Evolutionary conservation across 73 alveolate species (phyloP), one percentile per base, ranked within the genome.

Genomic region (Tetrahymena borealis): DNA sequence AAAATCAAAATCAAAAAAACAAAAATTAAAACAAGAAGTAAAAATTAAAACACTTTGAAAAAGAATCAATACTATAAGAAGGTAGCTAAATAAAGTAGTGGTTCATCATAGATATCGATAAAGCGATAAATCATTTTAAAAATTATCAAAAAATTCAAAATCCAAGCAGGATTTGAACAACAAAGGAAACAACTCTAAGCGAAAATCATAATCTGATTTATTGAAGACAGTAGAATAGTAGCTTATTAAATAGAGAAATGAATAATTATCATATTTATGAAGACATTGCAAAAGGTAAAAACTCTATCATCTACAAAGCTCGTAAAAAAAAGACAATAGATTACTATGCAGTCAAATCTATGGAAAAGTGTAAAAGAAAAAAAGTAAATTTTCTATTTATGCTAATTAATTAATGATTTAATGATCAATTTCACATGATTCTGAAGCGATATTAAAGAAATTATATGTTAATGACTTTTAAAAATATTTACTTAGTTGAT

Each of bases 301-400:
- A 97, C 94, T 97, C 99, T 7, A 97, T 96, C 38, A 99, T 98
- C 41, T 98, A 97, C 96, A 98, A 98, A 97, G 99, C 99, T 32
- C 94, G 99, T 60, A 97, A 97, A 98, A 97, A 97, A 97, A 96
- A 96, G 96, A 98, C 98, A 24, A 98, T 98, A 91, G 98, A 96
- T 78, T 98, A 97, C 85, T 98, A 96, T 41, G 99, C 99, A 38
- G 99, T 98, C 39, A 98, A 98, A 85, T 96, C 99, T 78, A 96
- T 96, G 40, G 99, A 98, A 91, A 98, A 98, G 95, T 78, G 96
- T 91, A 94, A 98, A 28, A 43, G 99, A 78, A 96, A 96, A 77
- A 97, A 97, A 93, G 85, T 60, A 60, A 60, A 24, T 60, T 60
- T 60, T n/a, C n/a, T n/a, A n/a, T n/a, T 6, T 20, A 32, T 60